A percentile compares a stretch with the other conserved stretches of the same genome.
Conservation (phyloP, 345 rosid species). For the Gossypium mustelinum region DNA sequence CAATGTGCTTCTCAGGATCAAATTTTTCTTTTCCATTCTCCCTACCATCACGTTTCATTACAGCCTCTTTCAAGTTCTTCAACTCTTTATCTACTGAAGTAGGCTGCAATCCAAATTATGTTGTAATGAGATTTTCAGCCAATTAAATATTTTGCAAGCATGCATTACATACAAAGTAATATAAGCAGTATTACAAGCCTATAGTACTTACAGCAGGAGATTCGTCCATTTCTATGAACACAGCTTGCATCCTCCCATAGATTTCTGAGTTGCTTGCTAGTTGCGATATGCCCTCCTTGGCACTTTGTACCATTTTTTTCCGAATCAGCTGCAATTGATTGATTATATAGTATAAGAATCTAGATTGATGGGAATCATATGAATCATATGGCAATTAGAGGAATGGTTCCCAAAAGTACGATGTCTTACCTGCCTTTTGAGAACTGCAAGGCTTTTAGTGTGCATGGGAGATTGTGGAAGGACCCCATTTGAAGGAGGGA, state of each 20-base stretch:
- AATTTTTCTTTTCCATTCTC: slow-evolving; percentile 40
- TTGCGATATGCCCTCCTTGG: slow-evolving; percentile 63
- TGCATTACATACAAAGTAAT: neutral
- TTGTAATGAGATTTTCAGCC: slow-evolving; percentile 13
- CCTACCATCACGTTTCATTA: slow-evolving; percentile 54
- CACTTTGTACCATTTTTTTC: slow-evolving; percentile 74
- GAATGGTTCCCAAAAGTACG: neutral
- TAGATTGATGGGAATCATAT: slow-evolving; percentile 7
- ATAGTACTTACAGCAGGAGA: slow-evolving; percentile 42
- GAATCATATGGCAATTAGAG: slow-evolving; percentile 9
- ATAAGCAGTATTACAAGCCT: neutral
- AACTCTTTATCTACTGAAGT: slow-evolving; percentile 54
- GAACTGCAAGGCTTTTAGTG: slow-evolving; percentile 78
- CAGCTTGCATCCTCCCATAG: slow-evolving; percentile 77
- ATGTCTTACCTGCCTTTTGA: slow-evolving; percentile 54
- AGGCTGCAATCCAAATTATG: slow-evolving; percentile 33
- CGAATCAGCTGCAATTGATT: slow-evolving; percentile 42
- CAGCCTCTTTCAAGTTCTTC: slow-evolving; percentile 65
- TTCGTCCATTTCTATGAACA: slow-evolving; percentile 66
- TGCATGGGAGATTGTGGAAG: slow-evolving; percentile 94
- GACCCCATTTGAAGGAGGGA: slow-evolving; percentile 91
- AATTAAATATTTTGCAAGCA: neutral
- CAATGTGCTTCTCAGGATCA: slow-evolving; percentile 72
- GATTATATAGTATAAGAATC: slow-evolving; percentile 4
- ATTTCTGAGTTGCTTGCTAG: slow-evolving; percentile 63